A percentile compares a stretch with the other conserved stretches of the same genome.
These are phyloP conservation scores for Xenosphaeropsis pyriputrescens DNA, from an alignment of 2,329 filamentous ascomycete genomes.

Conservation along the genomic window DNA sequence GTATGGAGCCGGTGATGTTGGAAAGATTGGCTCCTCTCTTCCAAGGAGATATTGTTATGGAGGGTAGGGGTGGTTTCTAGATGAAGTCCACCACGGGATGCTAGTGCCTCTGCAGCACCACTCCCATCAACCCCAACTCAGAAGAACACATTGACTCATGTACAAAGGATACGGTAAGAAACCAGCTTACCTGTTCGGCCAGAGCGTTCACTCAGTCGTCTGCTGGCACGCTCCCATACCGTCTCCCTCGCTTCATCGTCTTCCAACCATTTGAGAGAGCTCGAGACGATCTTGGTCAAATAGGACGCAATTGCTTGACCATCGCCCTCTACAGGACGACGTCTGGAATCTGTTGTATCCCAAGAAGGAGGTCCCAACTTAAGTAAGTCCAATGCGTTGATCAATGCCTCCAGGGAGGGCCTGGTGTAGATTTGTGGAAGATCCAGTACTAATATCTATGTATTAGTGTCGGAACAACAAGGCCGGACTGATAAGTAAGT, in stretches of 20 bases:
- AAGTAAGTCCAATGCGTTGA: conserved; percentile 51
- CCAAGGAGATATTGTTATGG: too few species aligned
- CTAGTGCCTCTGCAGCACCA: too few species aligned
- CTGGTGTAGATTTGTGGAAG: conserved; percentile 74
- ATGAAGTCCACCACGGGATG: too few species aligned
- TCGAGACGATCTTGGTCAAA: conserved; percentile 54
- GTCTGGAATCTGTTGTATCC: conserved; percentile 30
- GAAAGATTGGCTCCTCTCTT: too few species aligned
- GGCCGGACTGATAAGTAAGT: neutral
- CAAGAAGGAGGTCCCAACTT: conserved; percentile 54
- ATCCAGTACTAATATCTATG: conserved; percentile 39
- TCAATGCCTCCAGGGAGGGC: conserved; percentile 49
- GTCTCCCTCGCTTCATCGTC: conserved; percentile 41
- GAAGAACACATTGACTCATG: too few species aligned
- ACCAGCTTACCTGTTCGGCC: conserved; percentile 47
- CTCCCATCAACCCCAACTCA: too few species aligned
- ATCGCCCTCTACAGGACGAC: conserved; percentile 19
- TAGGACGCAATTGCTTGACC: conserved; percentile 45
- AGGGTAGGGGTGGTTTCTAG: too few species aligned
- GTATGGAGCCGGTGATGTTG: too few species aligned
- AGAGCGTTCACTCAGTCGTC: conserved; percentile 70
- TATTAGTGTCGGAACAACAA: neutral
- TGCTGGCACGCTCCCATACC: conserved; percentile 68
- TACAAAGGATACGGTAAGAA: neutral
- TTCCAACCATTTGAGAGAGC: conserved; percentile 49